Evolutionary conservation across 352 stramenopile genomes (phyloP).

Genomic region (Phytophthora melonis): DNA sequence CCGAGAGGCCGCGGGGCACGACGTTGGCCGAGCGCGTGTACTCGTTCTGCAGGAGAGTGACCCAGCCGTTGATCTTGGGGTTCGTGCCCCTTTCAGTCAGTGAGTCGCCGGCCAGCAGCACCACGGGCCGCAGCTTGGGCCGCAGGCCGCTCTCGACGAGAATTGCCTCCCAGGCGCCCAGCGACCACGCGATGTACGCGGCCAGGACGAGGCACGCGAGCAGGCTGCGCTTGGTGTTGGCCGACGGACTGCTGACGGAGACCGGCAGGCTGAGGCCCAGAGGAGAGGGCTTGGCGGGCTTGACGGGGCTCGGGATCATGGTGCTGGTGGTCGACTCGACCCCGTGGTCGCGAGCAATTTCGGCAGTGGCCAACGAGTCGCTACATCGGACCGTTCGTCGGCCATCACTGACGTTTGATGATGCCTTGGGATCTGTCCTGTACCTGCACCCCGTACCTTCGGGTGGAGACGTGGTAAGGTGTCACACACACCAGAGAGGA

Average conservation of each 20-base stretch:
- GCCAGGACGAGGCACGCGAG: conserved; percentile 20
- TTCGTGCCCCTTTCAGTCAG: conserved; percentile 51
- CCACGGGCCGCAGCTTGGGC: conserved; percentile 23
- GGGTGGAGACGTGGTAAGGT: conserved; percentile 1
- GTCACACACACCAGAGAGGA: background rate
- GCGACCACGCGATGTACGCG: conserved; percentile 35
- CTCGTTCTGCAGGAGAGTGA: conserved; percentile 44
- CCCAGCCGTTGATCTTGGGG: conserved; percentile 44
- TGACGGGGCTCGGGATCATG: conserved; percentile 21
- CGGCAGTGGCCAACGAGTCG: conserved; percentile 8
- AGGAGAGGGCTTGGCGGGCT: conserved; percentile 10
- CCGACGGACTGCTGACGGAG: conserved; percentile 6
- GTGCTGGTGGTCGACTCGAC: background rate
- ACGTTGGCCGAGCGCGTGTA: conserved; percentile 53
- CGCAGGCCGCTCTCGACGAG: conserved; percentile 29
- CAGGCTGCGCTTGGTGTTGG: conserved; percentile 19
- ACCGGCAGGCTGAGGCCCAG: conserved; percentile 1
- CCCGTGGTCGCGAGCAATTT: background rate
- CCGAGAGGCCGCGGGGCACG: conserved; percentile 49
- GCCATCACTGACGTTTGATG: conserved; percentile 17
- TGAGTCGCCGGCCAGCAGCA: conserved; percentile 52
- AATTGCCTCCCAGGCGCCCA: conserved; percentile 28
- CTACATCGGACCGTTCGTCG: conserved; percentile 4
- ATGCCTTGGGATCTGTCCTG: conserved; percentile 10
- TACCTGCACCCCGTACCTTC: background rate